phyloP scores from a whole-genome alignment of 768 basidiomycete species.

The Pleurotus eryngii region DNA sequence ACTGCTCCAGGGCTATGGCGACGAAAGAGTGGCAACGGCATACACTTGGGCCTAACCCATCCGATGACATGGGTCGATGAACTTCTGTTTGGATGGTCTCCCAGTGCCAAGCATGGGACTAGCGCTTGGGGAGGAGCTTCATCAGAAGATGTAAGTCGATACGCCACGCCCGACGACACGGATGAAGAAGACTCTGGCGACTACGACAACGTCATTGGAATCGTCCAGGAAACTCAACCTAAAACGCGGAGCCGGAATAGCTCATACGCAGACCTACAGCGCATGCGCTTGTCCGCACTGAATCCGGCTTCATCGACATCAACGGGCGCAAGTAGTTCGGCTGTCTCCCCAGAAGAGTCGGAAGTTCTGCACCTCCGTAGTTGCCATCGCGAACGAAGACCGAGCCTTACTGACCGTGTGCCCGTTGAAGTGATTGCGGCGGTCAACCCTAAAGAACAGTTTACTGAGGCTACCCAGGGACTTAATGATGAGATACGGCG shows the following conservation, averaged over 20 bases:
- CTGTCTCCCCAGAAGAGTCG: slow-evolving; percentile 23
- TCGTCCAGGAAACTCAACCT: slow-evolving; percentile 51
- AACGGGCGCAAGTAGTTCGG: not conserved
- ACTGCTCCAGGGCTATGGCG: slow-evolving; percentile 73
- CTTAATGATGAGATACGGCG: slow-evolving; percentile 62
- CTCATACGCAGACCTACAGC: slow-evolving; percentile 82
- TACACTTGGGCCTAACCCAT: slow-evolving; percentile 64
- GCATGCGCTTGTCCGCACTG: slow-evolving; percentile 43
- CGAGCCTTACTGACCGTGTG: slow-evolving; percentile 64
- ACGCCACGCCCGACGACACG: slow-evolving; percentile 69
- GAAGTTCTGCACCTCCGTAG: slow-evolving; percentile 43
- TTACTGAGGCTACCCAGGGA: slow-evolving; percentile 60
- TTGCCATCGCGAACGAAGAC: slow-evolving; percentile 50
- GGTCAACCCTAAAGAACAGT: slow-evolving; percentile 53
- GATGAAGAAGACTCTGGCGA: slow-evolving; percentile 90
- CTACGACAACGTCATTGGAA: slow-evolving; percentile 83
- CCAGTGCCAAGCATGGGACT: slow-evolving; percentile 73
- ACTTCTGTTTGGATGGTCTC: slow-evolving; percentile 88
- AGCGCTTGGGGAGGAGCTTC: slow-evolving; percentile 75
- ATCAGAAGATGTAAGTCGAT: slow-evolving; percentile 56
- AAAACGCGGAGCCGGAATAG: slow-evolving; percentile 59
- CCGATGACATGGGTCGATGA: slow-evolving; percentile 97
- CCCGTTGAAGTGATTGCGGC: slow-evolving; percentile 60
- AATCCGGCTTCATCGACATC: not conserved
- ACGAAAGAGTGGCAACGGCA: slow-evolving; percentile 76